These are phyloP conservation scores for Gaeumannomyces tritici DNA, from an alignment of 2,329 filamentous ascomycete genomes.

Conservation along the genomic window DNA sequence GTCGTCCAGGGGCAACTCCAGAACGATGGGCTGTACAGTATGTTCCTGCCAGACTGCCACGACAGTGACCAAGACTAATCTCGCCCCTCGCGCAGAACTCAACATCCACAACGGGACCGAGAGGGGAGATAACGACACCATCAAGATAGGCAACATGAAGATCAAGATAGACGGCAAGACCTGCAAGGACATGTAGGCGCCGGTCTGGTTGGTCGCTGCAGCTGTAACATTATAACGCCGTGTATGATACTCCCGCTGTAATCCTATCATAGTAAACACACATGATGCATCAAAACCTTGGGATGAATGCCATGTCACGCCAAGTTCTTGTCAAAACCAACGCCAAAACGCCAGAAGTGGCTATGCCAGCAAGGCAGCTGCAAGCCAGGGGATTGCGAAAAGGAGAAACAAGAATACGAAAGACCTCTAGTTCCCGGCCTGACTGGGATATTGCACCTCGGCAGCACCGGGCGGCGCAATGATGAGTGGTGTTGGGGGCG, in stretches of 20 bases:
- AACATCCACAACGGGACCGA: slow-evolving; percentile 88
- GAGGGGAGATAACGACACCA: slow-evolving; percentile 83
- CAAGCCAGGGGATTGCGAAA: background rate
- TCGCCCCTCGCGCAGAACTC: slow-evolving; percentile 46
- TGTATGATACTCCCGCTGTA: slow-evolving; percentile 2
- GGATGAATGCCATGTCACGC: background rate
- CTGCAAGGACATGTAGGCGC: slow-evolving; percentile 10
- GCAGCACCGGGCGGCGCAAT: slow-evolving; percentile 71
- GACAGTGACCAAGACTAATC: background rate
- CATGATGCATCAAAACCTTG: background rate
- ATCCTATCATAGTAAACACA: background rate
- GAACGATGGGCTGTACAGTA: slow-evolving; percentile 50
- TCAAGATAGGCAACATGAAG: slow-evolving; percentile 52
- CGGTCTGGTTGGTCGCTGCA: background rate
- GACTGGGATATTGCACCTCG: slow-evolving; percentile 75
- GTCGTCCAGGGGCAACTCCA: slow-evolving; percentile 69
- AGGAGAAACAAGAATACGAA: background rate
- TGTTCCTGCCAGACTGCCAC: too few relatives aligned
- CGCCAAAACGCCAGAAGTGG: background rate
- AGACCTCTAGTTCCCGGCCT: slow-evolving; percentile 48
- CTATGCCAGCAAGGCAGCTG: background rate
- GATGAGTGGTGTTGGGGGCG: slow-evolving; percentile 33
- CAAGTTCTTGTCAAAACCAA: background rate
- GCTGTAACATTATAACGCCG: slow-evolving; percentile 2
- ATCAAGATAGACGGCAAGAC: slow-evolving; percentile 21